phyloP scores from a whole-genome alignment of 352 stramenopile genomes.

The Discostella stelligera region DNA sequence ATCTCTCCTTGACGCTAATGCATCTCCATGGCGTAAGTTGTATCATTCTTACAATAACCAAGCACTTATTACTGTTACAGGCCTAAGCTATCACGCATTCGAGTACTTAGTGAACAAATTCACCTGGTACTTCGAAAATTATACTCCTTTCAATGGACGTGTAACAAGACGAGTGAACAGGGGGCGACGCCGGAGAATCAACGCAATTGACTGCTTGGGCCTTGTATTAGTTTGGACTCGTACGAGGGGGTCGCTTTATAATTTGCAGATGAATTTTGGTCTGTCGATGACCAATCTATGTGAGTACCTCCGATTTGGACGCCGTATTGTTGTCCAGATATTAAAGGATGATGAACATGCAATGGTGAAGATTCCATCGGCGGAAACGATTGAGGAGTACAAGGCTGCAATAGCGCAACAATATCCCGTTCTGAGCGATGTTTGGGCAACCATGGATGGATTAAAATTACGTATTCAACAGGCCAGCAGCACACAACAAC shows the following conservation, averaged over 20 bases:
- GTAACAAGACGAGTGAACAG: no score
- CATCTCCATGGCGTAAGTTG: conserved; percentile 1
- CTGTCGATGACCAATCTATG: conserved; percentile 13
- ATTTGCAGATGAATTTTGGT: conserved; percentile 25
- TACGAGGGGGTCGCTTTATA: conserved; percentile 2
- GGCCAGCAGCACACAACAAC: conserved; percentile 16
- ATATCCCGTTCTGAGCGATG: conserved; percentile 20
- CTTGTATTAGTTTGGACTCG: conserved; percentile 10
- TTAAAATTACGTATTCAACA: conserved; percentile 55
- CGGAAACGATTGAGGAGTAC: conserved; percentile 19
- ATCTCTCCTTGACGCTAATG: not conserved
- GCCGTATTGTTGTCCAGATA: conserved; percentile 13
- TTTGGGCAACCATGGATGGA: conserved; percentile 48
- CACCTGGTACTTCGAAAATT: not conserved
- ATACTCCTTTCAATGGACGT: no score
- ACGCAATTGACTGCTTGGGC: conserved; percentile 17
- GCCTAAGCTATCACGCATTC: conserved; percentile 22
- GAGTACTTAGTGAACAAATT: conserved; percentile 13
- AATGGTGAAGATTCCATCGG: conserved; percentile 14
- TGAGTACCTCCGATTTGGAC: conserved; percentile 16
- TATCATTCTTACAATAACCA: conserved; percentile 15
- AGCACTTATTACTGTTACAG: conserved; percentile 17
- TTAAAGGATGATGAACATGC: conserved; percentile 7
- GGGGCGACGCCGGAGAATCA: no score
- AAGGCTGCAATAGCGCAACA: conserved; percentile 8